A percentile compares a stretch with the other conserved stretches of the same genome.
Evolutionary conservation across 805 yeast species (phyloP).

Genomic region (Wickerhamiella kazuoi): DNA sequence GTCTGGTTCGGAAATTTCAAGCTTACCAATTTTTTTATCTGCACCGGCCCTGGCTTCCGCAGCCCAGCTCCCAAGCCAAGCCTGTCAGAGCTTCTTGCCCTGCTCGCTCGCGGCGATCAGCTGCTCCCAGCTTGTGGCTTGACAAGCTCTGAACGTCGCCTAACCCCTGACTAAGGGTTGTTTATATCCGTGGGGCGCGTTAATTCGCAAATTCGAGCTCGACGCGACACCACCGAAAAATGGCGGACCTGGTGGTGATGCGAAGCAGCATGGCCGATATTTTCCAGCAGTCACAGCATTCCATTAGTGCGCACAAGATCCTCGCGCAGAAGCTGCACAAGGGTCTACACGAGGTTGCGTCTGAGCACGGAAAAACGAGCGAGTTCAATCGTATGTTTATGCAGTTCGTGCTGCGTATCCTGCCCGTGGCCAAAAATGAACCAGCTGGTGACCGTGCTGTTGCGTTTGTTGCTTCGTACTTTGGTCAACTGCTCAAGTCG

Average conservation of each 20-base stretch:
- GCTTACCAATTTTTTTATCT: background rate
- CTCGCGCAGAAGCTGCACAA: conserved; percentile 4
- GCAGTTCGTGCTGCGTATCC: conserved; percentile 41
- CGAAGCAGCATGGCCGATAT: conserved; percentile 4
- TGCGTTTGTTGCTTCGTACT: conserved; percentile 74
- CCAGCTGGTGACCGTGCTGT: conserved; percentile 75
- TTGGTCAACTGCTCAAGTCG: conserved; percentile 23
- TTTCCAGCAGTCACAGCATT: conserved; percentile 11
- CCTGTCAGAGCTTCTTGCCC: too few species aligned
- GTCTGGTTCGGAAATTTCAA: background rate
- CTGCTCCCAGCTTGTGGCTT: too few species aligned
- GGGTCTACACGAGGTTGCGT: conserved; percentile 4
- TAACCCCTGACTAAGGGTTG: background rate
- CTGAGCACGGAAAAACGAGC: background rate
- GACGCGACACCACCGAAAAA: too few species aligned
- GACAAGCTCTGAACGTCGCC: background rate
- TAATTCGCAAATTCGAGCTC: too few species aligned
- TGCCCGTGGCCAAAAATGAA: conserved; percentile 74
- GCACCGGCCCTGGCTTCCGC: too few species aligned
- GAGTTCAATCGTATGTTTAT: conserved; percentile 45
- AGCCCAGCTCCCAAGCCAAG: too few species aligned
- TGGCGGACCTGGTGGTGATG: background rate
- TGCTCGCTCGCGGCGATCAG: too few species aligned
- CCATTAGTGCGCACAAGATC: conserved; percentile 2
- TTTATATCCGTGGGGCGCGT: too few species aligned